Percentiles rank a stretch among this genome's conserved stretches.
phyloP scores from a whole-genome alignment of 441 rosid species.

The Bocquillonia castaneifolia region DNA sequence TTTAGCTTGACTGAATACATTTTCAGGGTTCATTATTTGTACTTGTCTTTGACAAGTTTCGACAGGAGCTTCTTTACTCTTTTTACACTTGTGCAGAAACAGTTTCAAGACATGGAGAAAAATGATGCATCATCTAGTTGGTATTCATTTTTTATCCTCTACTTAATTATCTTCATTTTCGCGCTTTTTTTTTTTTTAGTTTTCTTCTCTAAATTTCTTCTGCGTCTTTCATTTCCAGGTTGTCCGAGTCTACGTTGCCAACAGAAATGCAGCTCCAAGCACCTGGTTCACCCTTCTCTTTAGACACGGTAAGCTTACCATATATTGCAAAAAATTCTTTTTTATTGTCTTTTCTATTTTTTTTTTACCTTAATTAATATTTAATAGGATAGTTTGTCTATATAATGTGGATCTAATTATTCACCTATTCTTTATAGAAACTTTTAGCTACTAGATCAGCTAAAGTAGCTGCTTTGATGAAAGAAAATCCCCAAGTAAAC shows the following conservation, averaged over 20 bases:
- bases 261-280: constrained; percentile 38
- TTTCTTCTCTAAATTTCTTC: neutral
- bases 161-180: neutral
- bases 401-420: neutral
- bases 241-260: constrained; percentile 28
- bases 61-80: neutral
- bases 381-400: neutral
- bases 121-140: constrained; percentile 18
- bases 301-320: constrained; percentile 39
- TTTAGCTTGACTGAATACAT: neutral
- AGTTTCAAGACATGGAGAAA: constrained; percentile 32
- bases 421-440: constrained; percentile 32
- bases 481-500: constrained; percentile 32
- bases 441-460: constrained; percentile 63
- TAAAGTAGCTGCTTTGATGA: constrained; percentile 43
- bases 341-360: no score
- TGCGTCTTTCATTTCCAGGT: constrained; percentile 31
- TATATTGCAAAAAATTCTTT: no score
- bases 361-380: neutral
- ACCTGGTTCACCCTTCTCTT: constrained; percentile 35
- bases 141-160: constrained; percentile 20
- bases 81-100: neutral
- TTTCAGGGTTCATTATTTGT: neutral
- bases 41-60: neutral
- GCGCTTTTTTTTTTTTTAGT: neutral